Conservation (phyloP, 2,329 filamentous ascomycete genomes). For the Microdochium trichocladiopsis region DNA sequence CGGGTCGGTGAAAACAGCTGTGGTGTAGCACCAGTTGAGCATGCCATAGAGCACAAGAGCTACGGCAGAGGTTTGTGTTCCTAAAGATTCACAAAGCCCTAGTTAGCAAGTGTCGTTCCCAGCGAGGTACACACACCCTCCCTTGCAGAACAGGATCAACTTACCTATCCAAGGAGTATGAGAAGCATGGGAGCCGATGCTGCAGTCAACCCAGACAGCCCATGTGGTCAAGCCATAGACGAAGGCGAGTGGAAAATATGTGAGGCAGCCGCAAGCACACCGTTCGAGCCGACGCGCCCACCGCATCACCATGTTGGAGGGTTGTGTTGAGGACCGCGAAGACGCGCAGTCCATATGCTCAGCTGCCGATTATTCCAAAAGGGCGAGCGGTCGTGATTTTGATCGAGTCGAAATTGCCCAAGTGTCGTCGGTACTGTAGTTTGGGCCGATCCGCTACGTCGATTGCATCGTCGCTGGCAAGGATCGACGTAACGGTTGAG, state of each 20-base stretch:
- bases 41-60: constrained; percentile 68
- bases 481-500: not conserved
- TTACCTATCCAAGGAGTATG: constrained; percentile 52
- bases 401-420: too few relatives aligned
- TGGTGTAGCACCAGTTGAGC: constrained; percentile 84
- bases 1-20: constrained; percentile 87
- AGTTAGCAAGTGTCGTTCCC: constrained; percentile 6
- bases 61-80: constrained; percentile 48
- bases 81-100: constrained; percentile 24
- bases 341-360: not conserved
- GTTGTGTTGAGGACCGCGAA: not conserved
- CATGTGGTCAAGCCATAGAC: constrained; percentile 88
- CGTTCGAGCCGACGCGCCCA: constrained; percentile 71
- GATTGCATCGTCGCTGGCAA: not conserved
- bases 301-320: constrained; percentile 44
- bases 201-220: constrained; percentile 82
- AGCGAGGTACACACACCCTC: not conserved
- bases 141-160: constrained; percentile 9
- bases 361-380: not conserved
- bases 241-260: constrained; percentile 82
- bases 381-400: too few relatives aligned
- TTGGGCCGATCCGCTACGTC: not conserved
- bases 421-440: not conserved
- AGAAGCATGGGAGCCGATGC: constrained; percentile 54
- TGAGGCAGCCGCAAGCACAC: constrained; percentile 70